A percentile compares a stretch with the other conserved stretches of the same genome.
These are phyloP conservation scores for Mycena sp. DNA, from an alignment of 1,284 basidiomycete species.

Conservation along the genomic window DNA sequence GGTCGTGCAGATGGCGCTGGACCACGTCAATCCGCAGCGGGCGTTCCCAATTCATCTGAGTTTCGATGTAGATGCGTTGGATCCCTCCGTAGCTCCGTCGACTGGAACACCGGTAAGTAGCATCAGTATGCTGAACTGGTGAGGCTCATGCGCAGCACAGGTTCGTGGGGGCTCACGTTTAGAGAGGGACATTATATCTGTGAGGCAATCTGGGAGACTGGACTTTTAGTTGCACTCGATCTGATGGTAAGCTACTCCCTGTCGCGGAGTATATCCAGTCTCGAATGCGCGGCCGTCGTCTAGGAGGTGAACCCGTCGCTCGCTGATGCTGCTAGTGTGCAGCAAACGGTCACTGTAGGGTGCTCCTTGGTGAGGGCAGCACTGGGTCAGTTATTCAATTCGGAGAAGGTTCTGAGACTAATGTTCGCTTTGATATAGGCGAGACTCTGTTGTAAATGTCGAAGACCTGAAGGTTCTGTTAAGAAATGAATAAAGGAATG, in stretches of 20 bases:
- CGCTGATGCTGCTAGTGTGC: conserved; percentile 73
- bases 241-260: conserved; percentile 74
- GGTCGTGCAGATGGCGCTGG: conserved; percentile 95
- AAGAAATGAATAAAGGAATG: neutral
- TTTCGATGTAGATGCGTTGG: conserved; percentile 96
- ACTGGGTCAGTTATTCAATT: conserved; percentile 67
- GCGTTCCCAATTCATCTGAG: conserved; percentile 92
- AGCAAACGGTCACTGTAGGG: conserved; percentile 93
- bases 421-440: conserved; percentile 37
- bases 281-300: conserved; percentile 12
- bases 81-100: conserved; percentile 93
- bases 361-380: conserved; percentile 93
- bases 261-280: conserved; percentile 4
- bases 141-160: conserved; percentile 41
- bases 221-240: conserved; percentile 90
- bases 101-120: conserved; percentile 87
- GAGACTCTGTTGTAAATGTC: conserved; percentile 47
- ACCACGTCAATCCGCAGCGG: conserved; percentile 89
- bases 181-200: conserved; percentile 98
- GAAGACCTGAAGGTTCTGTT: neutral
- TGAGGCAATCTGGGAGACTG: conserved; percentile 94
- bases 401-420: neutral
- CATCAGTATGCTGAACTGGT: conserved; percentile 1
- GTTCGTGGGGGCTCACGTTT: conserved; percentile 95
- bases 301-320: conserved; percentile 98